Base-by-base conservation (phyloP, 2,329 filamentous ascomycete species). In the Parastagonospora avenae region DNA sequence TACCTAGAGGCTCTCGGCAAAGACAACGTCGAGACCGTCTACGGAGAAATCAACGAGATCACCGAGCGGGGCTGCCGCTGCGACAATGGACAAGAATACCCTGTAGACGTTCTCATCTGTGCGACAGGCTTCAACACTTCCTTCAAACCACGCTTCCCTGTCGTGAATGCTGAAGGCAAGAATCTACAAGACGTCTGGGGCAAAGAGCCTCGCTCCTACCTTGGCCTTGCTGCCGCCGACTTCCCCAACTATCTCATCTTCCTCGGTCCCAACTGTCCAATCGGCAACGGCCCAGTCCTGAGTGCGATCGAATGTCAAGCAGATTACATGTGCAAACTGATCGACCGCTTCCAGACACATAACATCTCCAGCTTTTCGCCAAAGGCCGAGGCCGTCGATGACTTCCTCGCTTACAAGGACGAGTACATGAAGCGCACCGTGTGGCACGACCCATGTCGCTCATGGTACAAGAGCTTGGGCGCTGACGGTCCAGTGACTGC, bases 311-410 rank as follows among this genome's bases (percentile, higher is more conserved):
- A 82, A 55, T 71, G 73, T 44, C 74, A 80, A 50, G 77, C 76
- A 4, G 79, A 82, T 55, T 82, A 80, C 67, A 76, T 81, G 55
- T 74, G 77, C 56, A 77, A 79, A 55, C 62, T 81, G 33, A 75
- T 83, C 50, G 76, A 81, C 64, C 76, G 78, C 33, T 79, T 76
- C 57, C 76, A 82, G 62, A 79, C 75, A 2, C 71, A 80, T 60
- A 75, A 79, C 62, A 78, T 82, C 47, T 62, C 65, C 4, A 69
- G 74, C 4, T 76, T 69, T 14, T 63, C 74, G 8, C 76, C 81
- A 9, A 80, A 80, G 58, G 61, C 68, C 1, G 74, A 75, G 14
- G 79, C 64, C 2, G 77, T 83, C 7, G 65, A 68, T 9, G 82
- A 84, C 53, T 84, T 85, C 64, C 74, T 79, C 49, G 69, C 70